These are phyloP conservation scores for Phaffia rhodozyma DNA, from an alignment of 1,284 basidiomycete genomes.

Conservation along the genomic window DNA sequence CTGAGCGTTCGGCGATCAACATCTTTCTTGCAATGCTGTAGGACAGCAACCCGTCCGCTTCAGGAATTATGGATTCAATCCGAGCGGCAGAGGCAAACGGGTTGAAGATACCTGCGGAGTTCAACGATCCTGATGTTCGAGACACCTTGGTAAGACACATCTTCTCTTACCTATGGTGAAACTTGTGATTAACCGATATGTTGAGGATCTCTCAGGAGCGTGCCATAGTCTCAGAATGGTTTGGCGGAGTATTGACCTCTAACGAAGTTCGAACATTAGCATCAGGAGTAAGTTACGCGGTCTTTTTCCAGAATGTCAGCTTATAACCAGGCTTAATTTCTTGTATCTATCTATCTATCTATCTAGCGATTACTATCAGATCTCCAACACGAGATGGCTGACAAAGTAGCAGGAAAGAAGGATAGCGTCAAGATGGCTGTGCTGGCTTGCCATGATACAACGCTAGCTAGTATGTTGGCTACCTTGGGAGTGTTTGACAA, in stretches of 20 bases:
- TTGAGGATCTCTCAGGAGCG: conserved; percentile 43
- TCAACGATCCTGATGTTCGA: conserved; percentile 48
- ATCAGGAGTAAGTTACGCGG: too few relatives aligned
- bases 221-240: conserved; percentile 68
- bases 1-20: too few relatives aligned
- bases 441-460: conserved; percentile 47
- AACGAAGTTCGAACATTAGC: too few relatives aligned
- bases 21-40: conserved; percentile 1
- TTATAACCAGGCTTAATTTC: too few relatives aligned
- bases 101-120: conserved; percentile 54
- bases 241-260: conserved; percentile 33
- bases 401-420: conserved; percentile 37
- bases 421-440: conserved; percentile 51
- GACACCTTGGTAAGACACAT: conserved; percentile 46
- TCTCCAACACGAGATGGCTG: conserved; percentile 46
- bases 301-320: too few relatives aligned
- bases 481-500: conserved; percentile 67
- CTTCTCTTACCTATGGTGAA: not conserved
- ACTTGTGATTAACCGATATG: conserved; percentile 7
- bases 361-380: conserved; percentile 47
- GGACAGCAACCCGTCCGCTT: conserved; percentile 63
- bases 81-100: conserved; percentile 58
- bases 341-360: not conserved
- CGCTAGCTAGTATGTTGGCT: conserved; percentile 52
- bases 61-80: conserved; percentile 67